Conservation (phyloP, 2,329 filamentous ascomycete genomes). For the Chaetomium globosum region DNA sequence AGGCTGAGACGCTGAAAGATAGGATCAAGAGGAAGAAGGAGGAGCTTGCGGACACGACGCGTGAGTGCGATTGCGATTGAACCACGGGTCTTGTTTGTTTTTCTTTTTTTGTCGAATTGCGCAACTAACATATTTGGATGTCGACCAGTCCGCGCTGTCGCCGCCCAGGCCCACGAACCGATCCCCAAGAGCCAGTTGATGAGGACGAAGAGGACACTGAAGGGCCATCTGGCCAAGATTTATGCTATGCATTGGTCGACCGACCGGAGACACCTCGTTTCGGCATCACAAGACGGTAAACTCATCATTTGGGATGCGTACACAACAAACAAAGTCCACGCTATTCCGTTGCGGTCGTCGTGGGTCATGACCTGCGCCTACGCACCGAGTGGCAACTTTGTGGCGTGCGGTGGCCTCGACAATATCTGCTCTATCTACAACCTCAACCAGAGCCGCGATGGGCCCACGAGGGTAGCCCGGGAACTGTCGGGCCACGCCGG, state of each 20-base stretch:
- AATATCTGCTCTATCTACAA: conserved; percentile 99
- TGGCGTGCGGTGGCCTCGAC: conserved; percentile 96
- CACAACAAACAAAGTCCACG: conserved; percentile 99
- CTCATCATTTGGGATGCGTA: conserved; percentile 99
- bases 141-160: conserved; percentile 79
- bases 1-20: conserved; percentile 97
- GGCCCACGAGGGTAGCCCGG: conserved; percentile 92
- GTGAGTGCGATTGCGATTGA: conserved; percentile 61
- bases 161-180: conserved; percentile 87
- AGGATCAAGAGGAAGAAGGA: conserved; percentile 99
- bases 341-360: conserved; percentile 93
- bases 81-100: background rate
- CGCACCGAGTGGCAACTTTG: conserved; percentile 95
- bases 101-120: conserved; percentile 21
- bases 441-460: conserved; percentile 88
- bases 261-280: conserved; percentile 93
- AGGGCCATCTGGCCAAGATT: conserved; percentile 98
- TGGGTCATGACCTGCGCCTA: conserved; percentile 99
- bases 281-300: conserved; percentile 97
- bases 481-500: conserved; percentile 96
- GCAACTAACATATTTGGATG: conserved; percentile 25
- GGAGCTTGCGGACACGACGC: conserved; percentile 94
- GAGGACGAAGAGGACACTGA: conserved; percentile 95
- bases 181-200: conserved; percentile 89
- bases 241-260: conserved; percentile 99